Conservation (phyloP, 139 green algal species). For the Chlamydomonas sphaeroides region DNA sequence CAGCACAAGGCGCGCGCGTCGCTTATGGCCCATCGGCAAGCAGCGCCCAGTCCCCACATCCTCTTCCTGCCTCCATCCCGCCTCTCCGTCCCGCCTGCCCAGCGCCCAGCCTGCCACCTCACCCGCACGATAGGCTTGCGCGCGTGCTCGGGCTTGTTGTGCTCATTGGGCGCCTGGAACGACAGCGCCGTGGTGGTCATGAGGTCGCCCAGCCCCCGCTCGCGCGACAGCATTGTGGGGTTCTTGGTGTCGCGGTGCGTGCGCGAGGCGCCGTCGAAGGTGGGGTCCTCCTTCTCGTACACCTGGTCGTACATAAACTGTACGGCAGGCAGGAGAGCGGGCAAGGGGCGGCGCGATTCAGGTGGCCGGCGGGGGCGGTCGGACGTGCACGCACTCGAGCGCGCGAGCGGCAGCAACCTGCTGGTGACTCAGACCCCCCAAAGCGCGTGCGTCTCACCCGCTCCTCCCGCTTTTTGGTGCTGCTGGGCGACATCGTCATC, state of each 20-base stretch:
- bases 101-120: too few species aligned
- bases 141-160: conserved; percentile 80
- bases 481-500: too few species aligned
- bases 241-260: conserved; percentile 82
- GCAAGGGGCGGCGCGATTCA: too few species aligned
- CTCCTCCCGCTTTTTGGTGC: background rate
- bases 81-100: too few species aligned
- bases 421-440: background rate
- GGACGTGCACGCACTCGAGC: too few species aligned
- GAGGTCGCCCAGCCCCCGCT: conserved; percentile 60
- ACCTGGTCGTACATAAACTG: conserved; percentile 83
- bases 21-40: too few species aligned
- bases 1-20: too few species aligned
- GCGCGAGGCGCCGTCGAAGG: conserved; percentile 62
- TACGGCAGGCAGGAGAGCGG: too few species aligned
- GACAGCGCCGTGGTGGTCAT: conserved; percentile 63
- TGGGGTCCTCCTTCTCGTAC: conserved; percentile 73
- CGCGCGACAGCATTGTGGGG: conserved; percentile 68
- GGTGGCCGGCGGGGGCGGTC: too few species aligned
- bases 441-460: background rate
- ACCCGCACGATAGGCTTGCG: conserved; percentile 76
- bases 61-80: too few species aligned
- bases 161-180: conserved; percentile 57
- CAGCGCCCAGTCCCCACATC: too few species aligned
- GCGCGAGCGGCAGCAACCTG: too few species aligned